Percentiles rank a stretch among this genome's conserved stretches.
These are phyloP conservation scores for Aspergillus flavus DNA, from an alignment of 2,329 filamentous ascomycete genomes.

Conservation along the genomic window DNA sequence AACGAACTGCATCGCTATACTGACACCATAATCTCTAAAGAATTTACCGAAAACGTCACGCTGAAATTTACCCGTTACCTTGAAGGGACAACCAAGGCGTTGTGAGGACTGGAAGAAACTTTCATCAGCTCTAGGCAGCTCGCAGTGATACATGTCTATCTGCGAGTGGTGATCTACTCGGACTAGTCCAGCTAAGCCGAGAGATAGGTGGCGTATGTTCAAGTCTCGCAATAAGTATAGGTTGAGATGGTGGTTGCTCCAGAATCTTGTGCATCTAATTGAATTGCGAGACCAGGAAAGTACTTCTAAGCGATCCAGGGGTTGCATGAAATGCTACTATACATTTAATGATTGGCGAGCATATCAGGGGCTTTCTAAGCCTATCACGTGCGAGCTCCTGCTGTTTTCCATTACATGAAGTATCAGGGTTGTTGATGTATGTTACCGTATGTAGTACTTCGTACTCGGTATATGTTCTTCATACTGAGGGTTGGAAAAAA, in stretches of 20 bases:
- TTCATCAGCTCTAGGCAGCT: background rate
- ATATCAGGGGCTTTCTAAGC: background rate
- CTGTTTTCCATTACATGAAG: background rate
- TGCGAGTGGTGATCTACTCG: background rate
- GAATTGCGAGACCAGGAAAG: background rate
- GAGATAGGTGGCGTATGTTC: background rate
- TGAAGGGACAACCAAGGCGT: background rate
- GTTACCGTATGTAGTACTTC: background rate
- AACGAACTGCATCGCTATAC: background rate
- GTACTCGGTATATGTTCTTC: background rate
- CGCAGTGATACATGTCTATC: background rate
- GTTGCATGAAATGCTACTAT: background rate
- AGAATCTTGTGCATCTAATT: background rate
- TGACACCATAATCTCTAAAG: background rate
- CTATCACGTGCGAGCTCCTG: background rate
- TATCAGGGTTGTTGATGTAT: background rate
- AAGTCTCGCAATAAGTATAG: background rate
- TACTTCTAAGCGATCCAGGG: background rate
- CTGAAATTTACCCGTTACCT: background rate
- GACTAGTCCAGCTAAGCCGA: background rate
- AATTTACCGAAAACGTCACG: background rate
- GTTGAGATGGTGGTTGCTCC: background rate
- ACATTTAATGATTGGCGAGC: background rate
- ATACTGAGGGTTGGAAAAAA: background rate
- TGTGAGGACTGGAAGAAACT: background rate